phyloP scores from a whole-genome alignment of 306 rosid species.

The Trichosanthes truncata region DNA sequence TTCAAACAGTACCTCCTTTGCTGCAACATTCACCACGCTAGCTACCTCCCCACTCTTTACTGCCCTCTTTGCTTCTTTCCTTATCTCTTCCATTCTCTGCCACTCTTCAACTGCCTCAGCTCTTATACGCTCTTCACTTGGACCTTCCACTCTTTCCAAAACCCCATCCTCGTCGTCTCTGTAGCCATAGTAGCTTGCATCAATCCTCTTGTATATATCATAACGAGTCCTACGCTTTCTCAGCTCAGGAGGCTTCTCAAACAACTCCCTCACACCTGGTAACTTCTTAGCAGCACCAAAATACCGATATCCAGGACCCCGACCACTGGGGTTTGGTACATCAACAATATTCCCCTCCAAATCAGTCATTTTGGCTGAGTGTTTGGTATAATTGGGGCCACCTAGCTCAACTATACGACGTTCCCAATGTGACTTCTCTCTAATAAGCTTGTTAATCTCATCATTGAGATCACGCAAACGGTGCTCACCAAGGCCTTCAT shows the following conservation, averaged over 20 bases:
- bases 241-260: slow-evolving; percentile 85
- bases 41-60: slow-evolving; percentile 80
- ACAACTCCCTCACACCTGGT: slow-evolving; percentile 74
- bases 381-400: slow-evolving; percentile 54
- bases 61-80: slow-evolving; percentile 71
- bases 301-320: slow-evolving; percentile 84
- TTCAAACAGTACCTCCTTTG: slow-evolving; percentile 50
- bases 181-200: slow-evolving; percentile 79
- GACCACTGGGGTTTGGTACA: slow-evolving; percentile 88
- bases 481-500: slow-evolving; percentile 91
- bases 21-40: slow-evolving; percentile 32
- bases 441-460: slow-evolving; percentile 82
- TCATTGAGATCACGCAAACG: slow-evolving; percentile 95
- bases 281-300: slow-evolving; percentile 88
- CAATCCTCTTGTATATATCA: slow-evolving; percentile 76
- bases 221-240: slow-evolving; percentile 74
- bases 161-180: slow-evolving; percentile 91
- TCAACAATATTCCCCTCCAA: slow-evolving; percentile 89
- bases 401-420: slow-evolving; percentile 84
- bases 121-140: slow-evolving; percentile 53
- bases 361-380: slow-evolving; percentile 85
- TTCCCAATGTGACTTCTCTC: slow-evolving; percentile 80
- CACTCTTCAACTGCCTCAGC: slow-evolving; percentile 63
- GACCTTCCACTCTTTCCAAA: slow-evolving; percentile 52
- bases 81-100: slow-evolving; percentile 58